phyloP scores from a whole-genome alignment of 192 early-diverging fungal species.

The Tieghemiomyces parasiticus region DNA sequence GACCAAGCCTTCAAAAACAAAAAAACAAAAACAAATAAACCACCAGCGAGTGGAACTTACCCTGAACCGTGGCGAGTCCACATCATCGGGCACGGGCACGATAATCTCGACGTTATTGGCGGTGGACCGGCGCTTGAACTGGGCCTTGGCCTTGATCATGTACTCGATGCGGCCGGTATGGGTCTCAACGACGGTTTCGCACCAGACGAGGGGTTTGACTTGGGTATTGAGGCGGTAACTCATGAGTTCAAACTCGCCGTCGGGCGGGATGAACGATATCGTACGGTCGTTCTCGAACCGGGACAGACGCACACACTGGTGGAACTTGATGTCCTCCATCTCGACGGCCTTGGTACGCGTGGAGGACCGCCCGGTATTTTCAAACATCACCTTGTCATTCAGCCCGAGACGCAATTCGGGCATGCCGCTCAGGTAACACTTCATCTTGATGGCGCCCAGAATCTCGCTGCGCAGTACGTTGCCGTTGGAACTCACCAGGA shows the following conservation, averaged over 20 bases:
- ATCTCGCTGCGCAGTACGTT: constrained; percentile 52
- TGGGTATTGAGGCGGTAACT: constrained; percentile 73
- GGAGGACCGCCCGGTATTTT: constrained; percentile 63
- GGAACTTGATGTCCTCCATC: constrained; percentile 85
- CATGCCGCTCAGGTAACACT: constrained; percentile 72
- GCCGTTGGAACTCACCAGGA: constrained; percentile 49
- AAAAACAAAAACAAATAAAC: too few species aligned
- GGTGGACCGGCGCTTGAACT: constrained; percentile 93
- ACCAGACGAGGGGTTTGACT: constrained; percentile 73
- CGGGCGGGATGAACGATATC: constrained; percentile 78
- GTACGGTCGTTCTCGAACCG: constrained; percentile 80
- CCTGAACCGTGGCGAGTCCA: constrained; percentile 94
- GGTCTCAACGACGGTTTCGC: constrained; percentile 68
- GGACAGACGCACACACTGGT: constrained; percentile 79
- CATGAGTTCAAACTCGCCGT: constrained; percentile 89
- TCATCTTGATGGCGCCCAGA: constrained; percentile 72
- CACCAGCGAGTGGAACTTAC: too few species aligned
- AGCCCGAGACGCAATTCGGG: constrained; percentile 71
- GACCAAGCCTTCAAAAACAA: too few species aligned
- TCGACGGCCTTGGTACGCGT: constrained; percentile 63
- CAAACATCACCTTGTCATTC: constrained; percentile 90
- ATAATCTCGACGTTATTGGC: constrained; percentile 97
- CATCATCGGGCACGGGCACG: constrained; percentile 96
- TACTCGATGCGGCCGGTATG: constrained; percentile 91
- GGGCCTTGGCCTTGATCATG: constrained; percentile 91